Evolutionary conservation across 306 rosid genomes (phyloP), one percentile per base, ranked within the genome.

Genomic region (Neltuma alba): DNA sequence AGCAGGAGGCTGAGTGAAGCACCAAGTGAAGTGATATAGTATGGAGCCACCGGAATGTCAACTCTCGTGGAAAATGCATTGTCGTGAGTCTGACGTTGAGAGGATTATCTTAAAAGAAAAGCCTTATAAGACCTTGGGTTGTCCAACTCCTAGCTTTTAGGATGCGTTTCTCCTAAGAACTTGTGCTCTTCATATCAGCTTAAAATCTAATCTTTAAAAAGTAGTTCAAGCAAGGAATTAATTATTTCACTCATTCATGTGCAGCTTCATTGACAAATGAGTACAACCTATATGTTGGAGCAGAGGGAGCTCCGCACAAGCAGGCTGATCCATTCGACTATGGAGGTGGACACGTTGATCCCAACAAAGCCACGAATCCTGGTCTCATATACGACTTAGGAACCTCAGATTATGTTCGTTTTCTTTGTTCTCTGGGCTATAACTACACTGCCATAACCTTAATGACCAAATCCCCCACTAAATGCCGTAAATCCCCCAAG

Each of bases 261-360:
- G 63, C 83, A 90, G 92, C 92, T 47, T 88, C 91, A 34, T 27
- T 85, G 47, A 63, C 81, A 58, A 87, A 90, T 72, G 82, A 79
- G 60, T 90, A 86, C 77, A 80, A 76, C 64, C 86, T 83, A 78
- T 36, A 64, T n/a, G 68, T 87, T 6, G 89, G 83, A 42, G 91
- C 93, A 6, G 91, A 91, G 58, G 96, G 96, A 71, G 91, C 90
- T 79, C 90, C 96, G 9, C 78, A 79, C 52, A 91, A 91, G 81
- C 79, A 75, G 71, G 95, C 85, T 28, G 87, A 87, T 61, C 85
- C 92, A 27, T 91, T 91, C 50, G 92, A 90, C 86, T 85, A 85
- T 72, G 94, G 94, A 6, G 91, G 94, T 18, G 92, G 92, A 48
- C 92, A 89, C 66, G 90, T 91, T 64, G 61, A 87, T 69, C 84